Conservation (phyloP, 73 alveolate genomes). For the Effrenium voratum region DNA sequence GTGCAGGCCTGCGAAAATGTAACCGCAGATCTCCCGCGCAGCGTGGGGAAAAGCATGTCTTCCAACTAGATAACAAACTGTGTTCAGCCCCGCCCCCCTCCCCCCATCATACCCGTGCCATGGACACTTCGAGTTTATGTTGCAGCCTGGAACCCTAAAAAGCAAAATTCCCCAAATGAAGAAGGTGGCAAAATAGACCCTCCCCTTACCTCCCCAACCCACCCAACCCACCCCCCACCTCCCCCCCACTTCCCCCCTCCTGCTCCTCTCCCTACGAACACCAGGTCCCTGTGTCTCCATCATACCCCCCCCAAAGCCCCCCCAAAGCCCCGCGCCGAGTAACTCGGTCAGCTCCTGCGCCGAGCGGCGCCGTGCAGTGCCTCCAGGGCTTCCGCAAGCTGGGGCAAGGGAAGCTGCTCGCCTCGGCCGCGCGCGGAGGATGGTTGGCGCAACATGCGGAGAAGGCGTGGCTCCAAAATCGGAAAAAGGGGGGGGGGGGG, state of each 20-base stretch:
- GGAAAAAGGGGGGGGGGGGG: not conserved
- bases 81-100: too few relatives aligned
- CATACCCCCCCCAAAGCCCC: too few relatives aligned
- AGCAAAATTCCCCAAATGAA: not conserved
- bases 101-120: too few relatives aligned
- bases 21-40: too few relatives aligned
- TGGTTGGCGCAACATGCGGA: not conserved
- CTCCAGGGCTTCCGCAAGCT: constrained; percentile 46
- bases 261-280: not conserved
- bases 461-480: not conserved
- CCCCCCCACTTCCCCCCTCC: not conserved
- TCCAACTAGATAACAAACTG: too few relatives aligned
- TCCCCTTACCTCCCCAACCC: not conserved
- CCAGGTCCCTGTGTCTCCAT: not conserved
- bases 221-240: not conserved
- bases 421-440: not conserved
- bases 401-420: constrained; percentile 27
- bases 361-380: constrained; percentile 59
- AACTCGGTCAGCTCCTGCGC: not conserved
- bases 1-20: too few relatives aligned
- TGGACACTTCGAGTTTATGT: too few relatives aligned
- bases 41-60: too few relatives aligned
- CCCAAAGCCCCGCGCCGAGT: too few relatives aligned
- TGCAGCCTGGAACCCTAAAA: too few relatives aligned
- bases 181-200: not conserved